Evolutionary conservation across 1,284 basidiomycete species (phyloP).

Genomic region (Sphaerobolus stellatus): DNA sequence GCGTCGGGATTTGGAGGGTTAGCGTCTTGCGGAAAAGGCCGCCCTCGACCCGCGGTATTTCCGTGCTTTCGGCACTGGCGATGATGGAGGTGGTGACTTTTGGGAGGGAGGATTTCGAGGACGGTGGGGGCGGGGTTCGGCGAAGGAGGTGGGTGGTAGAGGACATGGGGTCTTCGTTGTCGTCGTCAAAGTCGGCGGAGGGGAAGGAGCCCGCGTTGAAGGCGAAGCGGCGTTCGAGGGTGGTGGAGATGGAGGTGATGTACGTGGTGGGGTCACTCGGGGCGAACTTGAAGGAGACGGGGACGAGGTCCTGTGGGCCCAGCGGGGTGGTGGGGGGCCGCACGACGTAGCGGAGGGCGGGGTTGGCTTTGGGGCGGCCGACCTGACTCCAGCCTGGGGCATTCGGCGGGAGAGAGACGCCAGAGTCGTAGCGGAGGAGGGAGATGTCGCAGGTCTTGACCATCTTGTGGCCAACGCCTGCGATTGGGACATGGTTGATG

Average conservation of each 20-base stretch:
- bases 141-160: slow-evolving; percentile 10
- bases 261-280: slow-evolving; percentile 35
- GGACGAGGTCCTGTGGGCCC: slow-evolving; percentile 41
- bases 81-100: slow-evolving; percentile 36
- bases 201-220: background rate
- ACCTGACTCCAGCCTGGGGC: slow-evolving; percentile 22
- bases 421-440: slow-evolving; percentile 63
- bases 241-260: slow-evolving; percentile 38
- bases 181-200: background rate
- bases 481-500: slow-evolving; percentile 61
- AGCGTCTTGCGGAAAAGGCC: slow-evolving; percentile 64
- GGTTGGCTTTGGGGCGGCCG: slow-evolving; percentile 30
- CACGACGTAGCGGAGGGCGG: slow-evolving; percentile 35
- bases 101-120: slow-evolving; percentile 13
- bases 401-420: slow-evolving; percentile 33
- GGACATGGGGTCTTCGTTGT: background rate
- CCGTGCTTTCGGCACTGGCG: slow-evolving; percentile 56
- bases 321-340: slow-evolving; percentile 36
- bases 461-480: slow-evolving; percentile 64
- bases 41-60: slow-evolving; percentile 48
- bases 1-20: slow-evolving; percentile 68
- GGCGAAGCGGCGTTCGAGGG: slow-evolving; percentile 32
- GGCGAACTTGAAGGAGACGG: slow-evolving; percentile 36
- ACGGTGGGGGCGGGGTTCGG: slow-evolving; percentile 7
- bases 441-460: slow-evolving; percentile 66